A percentile compares a stretch with the other conserved stretches of the same genome.
Conservation (phyloP, 768 basidiomycete species). For the Amanita polypyramis region DNA sequence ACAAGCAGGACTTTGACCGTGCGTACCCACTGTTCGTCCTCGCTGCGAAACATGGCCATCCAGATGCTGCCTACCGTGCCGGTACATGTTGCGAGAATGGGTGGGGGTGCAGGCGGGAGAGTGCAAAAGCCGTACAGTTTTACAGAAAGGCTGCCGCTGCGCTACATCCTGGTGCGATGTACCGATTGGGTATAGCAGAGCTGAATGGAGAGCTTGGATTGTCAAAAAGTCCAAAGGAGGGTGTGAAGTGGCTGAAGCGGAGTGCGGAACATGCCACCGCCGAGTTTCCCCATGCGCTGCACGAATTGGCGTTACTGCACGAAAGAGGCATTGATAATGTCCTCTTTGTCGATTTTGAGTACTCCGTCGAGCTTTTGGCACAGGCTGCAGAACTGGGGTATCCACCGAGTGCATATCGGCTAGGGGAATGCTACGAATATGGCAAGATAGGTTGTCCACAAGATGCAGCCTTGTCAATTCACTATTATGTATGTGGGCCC, state of each 20-base stretch:
- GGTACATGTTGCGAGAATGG: constrained; percentile 99
- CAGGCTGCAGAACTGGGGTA: constrained; percentile 95
- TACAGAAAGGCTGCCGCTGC: constrained; percentile 90
- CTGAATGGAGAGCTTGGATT: constrained; percentile 91
- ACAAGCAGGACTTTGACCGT: constrained; percentile 91
- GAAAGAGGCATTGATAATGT: constrained; percentile 99
- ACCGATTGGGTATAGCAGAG: constrained; percentile 91
- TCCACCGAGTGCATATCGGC: constrained; percentile 88
- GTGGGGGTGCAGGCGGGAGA: constrained; percentile 94
- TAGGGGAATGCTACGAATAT: constrained; percentile 99
- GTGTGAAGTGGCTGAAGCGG: constrained; percentile 97
- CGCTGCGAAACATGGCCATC: constrained; percentile 94
- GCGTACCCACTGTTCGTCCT: constrained; percentile 95
- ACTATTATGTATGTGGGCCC: constrained; percentile 84
- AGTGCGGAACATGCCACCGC: constrained; percentile 91
- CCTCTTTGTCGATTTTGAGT: constrained; percentile 93
- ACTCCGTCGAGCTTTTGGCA: constrained; percentile 87
- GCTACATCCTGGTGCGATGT: constrained; percentile 90
- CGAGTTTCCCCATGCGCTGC: constrained; percentile 93
- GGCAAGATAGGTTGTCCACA: constrained; percentile 98
- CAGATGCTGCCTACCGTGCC: constrained; percentile 90
- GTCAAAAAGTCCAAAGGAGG: constrained; percentile 83
- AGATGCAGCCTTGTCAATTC: constrained; percentile 93
- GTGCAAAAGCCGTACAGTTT: constrained; percentile 84
- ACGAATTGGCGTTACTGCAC: constrained; percentile 88